Base-by-base conservation (phyloP, 345 rosid genomes). In the Populus pruinosa region DNA sequence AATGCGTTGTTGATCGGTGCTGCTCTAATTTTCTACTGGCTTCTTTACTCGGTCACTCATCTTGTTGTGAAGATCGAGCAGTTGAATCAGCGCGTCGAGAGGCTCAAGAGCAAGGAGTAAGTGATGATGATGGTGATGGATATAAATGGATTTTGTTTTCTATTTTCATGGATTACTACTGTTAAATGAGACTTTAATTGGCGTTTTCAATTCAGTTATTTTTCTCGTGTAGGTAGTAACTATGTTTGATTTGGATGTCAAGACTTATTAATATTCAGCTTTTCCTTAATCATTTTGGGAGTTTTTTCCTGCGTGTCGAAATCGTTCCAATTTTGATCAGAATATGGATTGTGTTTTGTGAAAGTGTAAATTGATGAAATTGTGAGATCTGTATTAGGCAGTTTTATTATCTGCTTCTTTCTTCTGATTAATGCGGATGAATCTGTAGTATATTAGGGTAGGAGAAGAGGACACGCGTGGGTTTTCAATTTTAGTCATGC, bases 41-140 rank as follows among this genome's bases (percentile, higher is more conserved):
- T 78, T 9, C 82, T 82, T 3, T 82, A 79, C 59, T 79, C 82
- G 8, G 77, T 82, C 5, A 78, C 85, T 4, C 27, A 76, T 62
- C 75, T 82, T 1, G 85, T 82, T 21, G 85, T 82, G 39, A 75
- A 53, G 82, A 79, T 82, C 74, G 80, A 82, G 68, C 82, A 75
- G 76, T 39, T 82, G 72, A 82, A 82, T 50, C 82, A 72, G 78
- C 82, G 85, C 50, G 39, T 82, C 13, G 85, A 82, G 76, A 67
- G 85, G 85, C 82, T 82, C 50, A 82, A 82, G 82, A 82, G 68
- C 50, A 75, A 76, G 64, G 85, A 82, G 5, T 82, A 71, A 82
- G 21, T 41, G 68, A n/a, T 21, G 11, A 25, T 41, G 25, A 10
- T 33, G 12, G 11, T 43, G 14, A n/a, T 1, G 35, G 74, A 77